Conservation (phyloP, 176 grass and related monocot genomes). For the Cocos nucifera region DNA sequence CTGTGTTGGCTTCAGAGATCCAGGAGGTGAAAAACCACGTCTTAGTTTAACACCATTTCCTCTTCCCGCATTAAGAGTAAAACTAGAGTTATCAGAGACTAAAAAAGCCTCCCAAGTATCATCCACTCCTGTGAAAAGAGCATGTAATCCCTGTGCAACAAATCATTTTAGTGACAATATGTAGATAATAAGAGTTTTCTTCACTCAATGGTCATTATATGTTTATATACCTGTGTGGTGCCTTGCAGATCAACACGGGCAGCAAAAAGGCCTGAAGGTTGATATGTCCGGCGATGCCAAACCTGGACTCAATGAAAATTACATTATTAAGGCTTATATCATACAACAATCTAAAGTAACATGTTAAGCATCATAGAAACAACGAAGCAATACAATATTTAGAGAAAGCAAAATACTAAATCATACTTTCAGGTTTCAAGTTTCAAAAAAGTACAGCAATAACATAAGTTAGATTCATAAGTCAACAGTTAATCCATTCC, state of each 20-base stretch:
- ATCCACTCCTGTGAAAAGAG: slow-evolving; percentile 92
- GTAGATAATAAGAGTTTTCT: slow-evolving; percentile 7
- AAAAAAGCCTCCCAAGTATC: slow-evolving; percentile 93
- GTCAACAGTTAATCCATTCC: too few species aligned
- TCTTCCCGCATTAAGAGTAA: slow-evolving; percentile 31
- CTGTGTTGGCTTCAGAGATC: slow-evolving; percentile 75
- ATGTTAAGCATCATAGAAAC: too few species aligned
- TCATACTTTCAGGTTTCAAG: too few species aligned
- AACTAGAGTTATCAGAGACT: slow-evolving; percentile 57
- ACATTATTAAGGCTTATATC: neutral
- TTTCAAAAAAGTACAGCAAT: too few species aligned
- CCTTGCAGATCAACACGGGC: slow-evolving; percentile 83
- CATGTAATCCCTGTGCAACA: slow-evolving; percentile 59
- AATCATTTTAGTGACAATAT: slow-evolving; percentile 19
- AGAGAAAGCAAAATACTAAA: too few species aligned
- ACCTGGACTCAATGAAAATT: slow-evolving; percentile 44
- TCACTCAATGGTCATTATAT: slow-evolving; percentile 14
- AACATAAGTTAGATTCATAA: too few species aligned
- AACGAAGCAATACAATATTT: too few species aligned
- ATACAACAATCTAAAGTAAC: neutral
- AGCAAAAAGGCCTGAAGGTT: slow-evolving; percentile 93
- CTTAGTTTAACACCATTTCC: slow-evolving; percentile 78
- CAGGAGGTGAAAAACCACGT: slow-evolving; percentile 69
- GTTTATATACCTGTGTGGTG: slow-evolving; percentile 44
- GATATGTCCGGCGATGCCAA: slow-evolving; percentile 85